Evolutionary conservation across 768 basidiomycete genomes (phyloP).

Genomic region (Hemileccinum rubropunctum): DNA sequence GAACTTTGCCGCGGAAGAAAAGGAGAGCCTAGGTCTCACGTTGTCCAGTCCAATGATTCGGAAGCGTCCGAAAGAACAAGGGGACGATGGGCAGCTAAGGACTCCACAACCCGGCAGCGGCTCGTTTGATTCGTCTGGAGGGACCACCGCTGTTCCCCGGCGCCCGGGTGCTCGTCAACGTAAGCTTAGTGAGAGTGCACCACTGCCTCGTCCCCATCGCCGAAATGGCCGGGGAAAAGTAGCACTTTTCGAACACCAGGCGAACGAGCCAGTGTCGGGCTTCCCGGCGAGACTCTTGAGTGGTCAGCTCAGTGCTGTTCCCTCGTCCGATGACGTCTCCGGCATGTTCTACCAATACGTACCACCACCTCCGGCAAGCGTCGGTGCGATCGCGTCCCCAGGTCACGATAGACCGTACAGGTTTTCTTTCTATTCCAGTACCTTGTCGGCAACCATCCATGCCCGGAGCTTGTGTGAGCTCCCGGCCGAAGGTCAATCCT

Average conservation of each 20-base stretch:
- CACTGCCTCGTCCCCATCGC: slow-evolving; percentile 57
- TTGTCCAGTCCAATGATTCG: slow-evolving; percentile 34
- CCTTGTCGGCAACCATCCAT: slow-evolving; percentile 90
- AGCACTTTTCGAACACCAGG: slow-evolving; percentile 77
- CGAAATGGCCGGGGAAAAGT: slow-evolving; percentile 76
- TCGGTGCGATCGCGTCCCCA: slow-evolving; percentile 40
- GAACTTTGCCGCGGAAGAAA: slow-evolving; percentile 70
- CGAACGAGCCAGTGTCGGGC: slow-evolving; percentile 47
- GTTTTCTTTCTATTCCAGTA: slow-evolving; percentile 98
- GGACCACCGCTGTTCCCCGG: slow-evolving; percentile 6
- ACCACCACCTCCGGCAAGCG: slow-evolving; percentile 6
- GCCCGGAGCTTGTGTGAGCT: slow-evolving; percentile 90
- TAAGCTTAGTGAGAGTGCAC: slow-evolving; percentile 82
- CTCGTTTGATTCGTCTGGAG: slow-evolving; percentile 13
- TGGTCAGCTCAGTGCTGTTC: slow-evolving; percentile 37
- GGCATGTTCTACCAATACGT: slow-evolving; percentile 12
- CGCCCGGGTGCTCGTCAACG: slow-evolving; percentile 59
- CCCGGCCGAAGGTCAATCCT: slow-evolving; percentile 90
- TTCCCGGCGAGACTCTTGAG: slow-evolving; percentile 39
- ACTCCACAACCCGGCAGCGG: background rate
- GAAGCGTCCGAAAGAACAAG: slow-evolving; percentile 10
- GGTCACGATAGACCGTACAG: slow-evolving; percentile 90
- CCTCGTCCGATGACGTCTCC: slow-evolving; percentile 41
- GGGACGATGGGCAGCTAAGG: slow-evolving; percentile 4
- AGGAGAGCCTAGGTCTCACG: slow-evolving; percentile 56